Evolutionary conservation across 2,329 filamentous ascomycete genomes (phyloP), one percentile per base, ranked within the genome.

Genomic region (Calonectria hongkongensis): DNA sequence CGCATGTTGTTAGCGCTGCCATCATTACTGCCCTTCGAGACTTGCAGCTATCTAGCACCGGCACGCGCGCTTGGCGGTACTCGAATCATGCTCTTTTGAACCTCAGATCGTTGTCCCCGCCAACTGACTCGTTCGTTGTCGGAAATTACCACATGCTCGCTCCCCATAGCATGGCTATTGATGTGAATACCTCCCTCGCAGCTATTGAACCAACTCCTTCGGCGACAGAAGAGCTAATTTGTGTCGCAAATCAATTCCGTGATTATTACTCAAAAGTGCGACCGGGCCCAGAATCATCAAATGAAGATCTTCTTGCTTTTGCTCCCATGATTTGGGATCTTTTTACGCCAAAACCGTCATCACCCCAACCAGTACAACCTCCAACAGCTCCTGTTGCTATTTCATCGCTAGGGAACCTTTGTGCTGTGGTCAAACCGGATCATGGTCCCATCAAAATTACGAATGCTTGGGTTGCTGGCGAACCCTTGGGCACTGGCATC

Each of bases 101-200:
- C n/a, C 36, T 56, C 4, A 28, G 67, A 28, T 25, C 51, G 16
- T 3, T 13, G 2, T 21, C 9, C 2, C 8, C 58, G 0, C 13
- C 36, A 7, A n/a, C 39, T 6, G 45, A 56, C 54, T 25, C 36
- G 21, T 45, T 54, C 12, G 36, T 25, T 4, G 47, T 69, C 12
- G 67, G 51, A n/a, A 69, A 69, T 27, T 69, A 54, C 13, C 66
- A 56, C 16, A 69, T 69, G 56, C 45, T 69, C 16, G 56, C 66
- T 4, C 58, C 66, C 4, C 10, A 48, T 2, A 39, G 45, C 2
- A 69, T 64, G 66, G 56, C 25, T 16, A 45, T 69, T 13, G 64
- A 67, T 33, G 8, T 62, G 5, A 21, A n/a, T 33, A 27, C 56
- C n/a, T 9, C 27, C 9, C 66, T 10, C 5, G 4, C 9, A 18